These are phyloP conservation scores for Gastrolobium villosum DNA, from an alignment of 306 rosid species.

Conservation along the genomic window DNA sequence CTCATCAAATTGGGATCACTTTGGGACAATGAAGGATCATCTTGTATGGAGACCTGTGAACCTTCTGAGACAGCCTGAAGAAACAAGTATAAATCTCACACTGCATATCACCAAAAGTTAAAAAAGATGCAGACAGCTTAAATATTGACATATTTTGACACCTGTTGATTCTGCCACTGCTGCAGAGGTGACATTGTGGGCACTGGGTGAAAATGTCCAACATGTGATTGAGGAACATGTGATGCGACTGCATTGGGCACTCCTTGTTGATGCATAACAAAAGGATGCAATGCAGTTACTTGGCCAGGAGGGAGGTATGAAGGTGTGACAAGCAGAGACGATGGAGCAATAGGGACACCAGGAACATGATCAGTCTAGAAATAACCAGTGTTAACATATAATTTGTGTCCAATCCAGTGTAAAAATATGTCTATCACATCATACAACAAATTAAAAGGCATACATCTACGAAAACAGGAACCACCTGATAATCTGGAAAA, in stretches of 20 bases:
- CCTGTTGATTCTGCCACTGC: conserved; percentile 95
- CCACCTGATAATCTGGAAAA: not conserved
- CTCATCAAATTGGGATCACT: conserved; percentile 68
- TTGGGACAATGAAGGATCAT: conserved; percentile 70
- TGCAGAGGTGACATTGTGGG: conserved; percentile 80
- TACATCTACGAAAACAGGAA: conserved; percentile 1
- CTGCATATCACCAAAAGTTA: not conserved
- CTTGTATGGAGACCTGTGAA: conserved; percentile 65
- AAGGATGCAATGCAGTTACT: conserved; percentile 84
- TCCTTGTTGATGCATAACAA: conserved; percentile 92
- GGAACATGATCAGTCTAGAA: conserved; percentile 74
- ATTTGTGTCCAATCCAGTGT: not conserved
- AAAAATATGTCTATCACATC: not conserved
- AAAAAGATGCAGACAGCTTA: conserved; percentile 5
- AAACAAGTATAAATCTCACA: conserved; percentile 43
- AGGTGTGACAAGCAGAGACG: conserved; percentile 87
- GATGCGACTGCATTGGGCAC: conserved; percentile 78
- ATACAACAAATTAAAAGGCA: conserved; percentile 11
- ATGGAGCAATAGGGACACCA: conserved; percentile 77
- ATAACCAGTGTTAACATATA: conserved; percentile 24
- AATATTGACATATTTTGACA: conserved; percentile 44
- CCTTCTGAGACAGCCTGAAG: conserved; percentile 71
- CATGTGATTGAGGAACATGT: conserved; percentile 82
- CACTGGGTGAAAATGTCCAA: conserved; percentile 81
- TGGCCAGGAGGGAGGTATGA: conserved; percentile 93